phyloP scores from a whole-genome alignment of 2,329 filamentous ascomycete genomes.

The Dactylellina leptospora region DNA sequence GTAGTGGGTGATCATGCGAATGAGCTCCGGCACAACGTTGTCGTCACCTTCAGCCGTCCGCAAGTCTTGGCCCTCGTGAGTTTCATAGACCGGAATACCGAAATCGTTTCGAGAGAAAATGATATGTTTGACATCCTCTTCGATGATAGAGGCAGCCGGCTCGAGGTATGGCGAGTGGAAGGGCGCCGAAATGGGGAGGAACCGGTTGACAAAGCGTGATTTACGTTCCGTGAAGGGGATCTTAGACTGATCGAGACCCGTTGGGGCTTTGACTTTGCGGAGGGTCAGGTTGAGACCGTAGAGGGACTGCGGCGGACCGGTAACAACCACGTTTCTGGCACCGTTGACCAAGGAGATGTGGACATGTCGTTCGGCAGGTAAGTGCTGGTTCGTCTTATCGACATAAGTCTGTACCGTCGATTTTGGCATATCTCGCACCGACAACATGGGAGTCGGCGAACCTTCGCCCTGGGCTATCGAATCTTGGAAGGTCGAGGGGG shows the following conservation, averaged over 20 bases:
- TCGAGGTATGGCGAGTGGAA: slow-evolving; percentile 96
- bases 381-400: slow-evolving; percentile 93
- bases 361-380: slow-evolving; percentile 91
- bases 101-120: slow-evolving; percentile 75
- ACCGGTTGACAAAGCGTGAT: slow-evolving; percentile 93
- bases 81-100: slow-evolving; percentile 87
- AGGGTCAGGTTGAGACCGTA: slow-evolving; percentile 95
- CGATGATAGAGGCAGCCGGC: slow-evolving; percentile 81
- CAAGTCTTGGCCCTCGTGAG: slow-evolving; percentile 85
- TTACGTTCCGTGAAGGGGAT: slow-evolving; percentile 96
- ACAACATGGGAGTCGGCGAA: slow-evolving; percentile 95
- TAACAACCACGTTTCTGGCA: slow-evolving; percentile 94
- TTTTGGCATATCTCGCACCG: slow-evolving; percentile 89
- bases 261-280: slow-evolving; percentile 95
- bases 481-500: slow-evolving; percentile 88
- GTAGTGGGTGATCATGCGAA: slow-evolving; percentile 93
- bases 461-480: slow-evolving; percentile 94
- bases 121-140: slow-evolving; percentile 85
- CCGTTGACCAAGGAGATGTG: slow-evolving; percentile 96
- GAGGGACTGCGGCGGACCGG: slow-evolving; percentile 91
- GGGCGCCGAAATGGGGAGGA: slow-evolving; percentile 94
- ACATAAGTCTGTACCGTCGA: slow-evolving; percentile 95
- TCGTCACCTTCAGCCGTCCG: slow-evolving; percentile 70
- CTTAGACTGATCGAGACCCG: slow-evolving; percentile 93
- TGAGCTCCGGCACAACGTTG: slow-evolving; percentile 78